phyloP scores from a whole-genome alignment of 148 eudicot genomes.

The Pouteria glomerata region DNA sequence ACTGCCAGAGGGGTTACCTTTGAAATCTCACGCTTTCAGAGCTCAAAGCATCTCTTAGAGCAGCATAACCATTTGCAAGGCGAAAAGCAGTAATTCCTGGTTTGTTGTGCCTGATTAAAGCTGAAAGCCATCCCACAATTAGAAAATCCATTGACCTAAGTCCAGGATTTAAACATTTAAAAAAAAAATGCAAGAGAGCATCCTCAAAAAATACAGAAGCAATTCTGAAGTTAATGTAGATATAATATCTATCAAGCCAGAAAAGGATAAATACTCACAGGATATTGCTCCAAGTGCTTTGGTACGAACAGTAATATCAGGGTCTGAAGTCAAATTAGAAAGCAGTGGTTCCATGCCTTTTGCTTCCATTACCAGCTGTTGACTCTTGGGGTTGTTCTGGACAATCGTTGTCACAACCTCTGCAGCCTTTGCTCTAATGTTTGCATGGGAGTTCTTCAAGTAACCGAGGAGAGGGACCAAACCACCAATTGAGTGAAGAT shows the following conservation, averaged over 20 bases:
- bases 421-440: constrained; percentile 93
- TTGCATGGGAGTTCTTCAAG: constrained; percentile 67
- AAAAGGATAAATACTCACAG: constrained; percentile 42
- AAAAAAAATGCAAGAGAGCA: neutral
- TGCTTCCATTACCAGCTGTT: constrained; percentile 89
- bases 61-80: constrained; percentile 88
- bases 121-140: constrained; percentile 32
- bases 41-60: constrained; percentile 75
- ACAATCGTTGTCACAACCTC: constrained; percentile 88
- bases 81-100: constrained; percentile 87
- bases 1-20: constrained; percentile 36
- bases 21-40: constrained; percentile 72
- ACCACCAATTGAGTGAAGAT: constrained; percentile 93
- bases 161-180: neutral
- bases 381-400: constrained; percentile 90
- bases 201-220: neutral
- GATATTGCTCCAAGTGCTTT: constrained; percentile 91
- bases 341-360: constrained; percentile 79
- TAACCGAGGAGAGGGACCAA: constrained; percentile 75
- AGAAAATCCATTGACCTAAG: neutral
- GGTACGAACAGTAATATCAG: constrained; percentile 63
- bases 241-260: neutral
- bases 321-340: constrained; percentile 69
- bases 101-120: constrained; percentile 83
- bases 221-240: too few relatives aligned